A percentile compares a stretch with the other conserved stretches of the same genome.
These are phyloP conservation scores for Arachis monticola DNA, from an alignment of 331 rosid genomes.

Conservation along the genomic window DNA sequence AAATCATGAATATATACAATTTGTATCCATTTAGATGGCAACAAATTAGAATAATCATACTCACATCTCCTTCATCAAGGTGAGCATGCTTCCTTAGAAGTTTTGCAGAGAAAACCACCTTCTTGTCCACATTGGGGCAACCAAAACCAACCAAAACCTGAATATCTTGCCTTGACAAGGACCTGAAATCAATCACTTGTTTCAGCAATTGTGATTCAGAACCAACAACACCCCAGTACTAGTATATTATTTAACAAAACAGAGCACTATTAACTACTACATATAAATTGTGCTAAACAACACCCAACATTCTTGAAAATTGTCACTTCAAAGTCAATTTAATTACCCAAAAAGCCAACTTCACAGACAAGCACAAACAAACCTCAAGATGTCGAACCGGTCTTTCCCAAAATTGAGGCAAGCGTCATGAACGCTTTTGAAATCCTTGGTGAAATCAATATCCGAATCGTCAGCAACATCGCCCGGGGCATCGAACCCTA, in stretches of 20 bases:
- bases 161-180: constrained; percentile 85
- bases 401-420: constrained; percentile 90
- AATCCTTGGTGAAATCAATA: constrained; percentile 70
- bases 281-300: not conserved
- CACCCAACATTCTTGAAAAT: constrained; percentile 3
- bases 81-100: constrained; percentile 84
- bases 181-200: constrained; percentile 67
- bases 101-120: constrained; percentile 91
- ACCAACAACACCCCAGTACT: constrained; percentile 11
- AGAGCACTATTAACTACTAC: constrained; percentile 7
- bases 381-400: constrained; percentile 91
- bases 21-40: constrained; percentile 6
- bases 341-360: constrained; percentile 14
- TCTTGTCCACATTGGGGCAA: constrained; percentile 88
- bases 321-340: not conserved
- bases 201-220: constrained; percentile 43
- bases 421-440: constrained; percentile 69
- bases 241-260: not conserved
- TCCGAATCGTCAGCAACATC: constrained; percentile 44
- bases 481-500: constrained; percentile 53
- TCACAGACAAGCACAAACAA: constrained; percentile 32
- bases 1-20: constrained; percentile 32
- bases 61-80: constrained; percentile 99
- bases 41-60: constrained; percentile 39
- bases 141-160: constrained; percentile 94